Conservation (phyloP, 208 protist genomes). For the Leishmania martiniquensis region DNA sequence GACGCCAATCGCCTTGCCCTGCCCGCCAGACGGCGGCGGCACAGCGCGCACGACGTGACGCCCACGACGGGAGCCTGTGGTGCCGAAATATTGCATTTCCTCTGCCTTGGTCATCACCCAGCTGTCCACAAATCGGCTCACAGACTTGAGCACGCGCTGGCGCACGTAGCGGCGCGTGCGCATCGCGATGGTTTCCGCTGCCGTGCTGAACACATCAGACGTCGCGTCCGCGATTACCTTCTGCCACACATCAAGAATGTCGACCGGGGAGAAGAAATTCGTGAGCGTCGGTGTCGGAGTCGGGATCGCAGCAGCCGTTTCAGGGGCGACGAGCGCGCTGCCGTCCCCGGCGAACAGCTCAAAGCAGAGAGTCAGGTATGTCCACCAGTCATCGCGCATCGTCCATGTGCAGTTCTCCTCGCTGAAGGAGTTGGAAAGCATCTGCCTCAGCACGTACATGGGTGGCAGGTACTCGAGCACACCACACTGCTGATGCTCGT, state of each 20-base stretch:
- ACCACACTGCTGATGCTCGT: constrained; percentile 86
- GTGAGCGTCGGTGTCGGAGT: constrained; percentile 48
- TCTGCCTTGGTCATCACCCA: constrained; percentile 69
- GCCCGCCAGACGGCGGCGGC: constrained; percentile 22
- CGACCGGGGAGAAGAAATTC: constrained; percentile 49
- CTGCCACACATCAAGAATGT: constrained; percentile 72
- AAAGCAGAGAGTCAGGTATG: constrained; percentile 74
- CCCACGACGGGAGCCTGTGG: constrained; percentile 32
- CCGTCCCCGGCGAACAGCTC: constrained; percentile 73
- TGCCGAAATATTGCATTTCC: constrained; percentile 63
- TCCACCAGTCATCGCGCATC: constrained; percentile 85
- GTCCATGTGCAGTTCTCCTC: constrained; percentile 63
- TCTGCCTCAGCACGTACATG: constrained; percentile 69
- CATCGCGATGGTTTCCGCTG: constrained; percentile 27
- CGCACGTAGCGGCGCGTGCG: constrained; percentile 59
- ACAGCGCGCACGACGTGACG: constrained; percentile 35
- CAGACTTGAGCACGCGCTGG: constrained; percentile 56
- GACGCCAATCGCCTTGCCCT: constrained; percentile 46
- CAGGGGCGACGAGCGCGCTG: constrained; percentile 52
- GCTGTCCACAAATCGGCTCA: constrained; percentile 52
- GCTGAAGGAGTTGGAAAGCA: constrained; percentile 47
- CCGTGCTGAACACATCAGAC: constrained; percentile 12
- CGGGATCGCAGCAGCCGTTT: constrained; percentile 21
- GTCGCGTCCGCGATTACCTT: constrained; percentile 42
- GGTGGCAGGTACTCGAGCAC: constrained; percentile 85